Base-by-base conservation (phyloP, 2,329 filamentous ascomycete genomes). In the Grosmannia clavigera region DNA sequence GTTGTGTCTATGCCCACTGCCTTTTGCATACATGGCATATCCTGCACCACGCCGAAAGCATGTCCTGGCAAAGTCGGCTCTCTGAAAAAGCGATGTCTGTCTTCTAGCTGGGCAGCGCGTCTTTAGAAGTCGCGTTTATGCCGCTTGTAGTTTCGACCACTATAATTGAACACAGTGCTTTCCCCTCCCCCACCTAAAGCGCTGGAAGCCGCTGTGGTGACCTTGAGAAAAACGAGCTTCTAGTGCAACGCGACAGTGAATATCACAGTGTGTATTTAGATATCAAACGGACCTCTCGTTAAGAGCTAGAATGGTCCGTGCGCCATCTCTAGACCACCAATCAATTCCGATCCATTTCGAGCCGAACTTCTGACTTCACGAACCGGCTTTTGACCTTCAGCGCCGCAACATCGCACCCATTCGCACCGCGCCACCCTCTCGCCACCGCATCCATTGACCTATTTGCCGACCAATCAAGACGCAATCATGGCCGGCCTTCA, bases 401-500 rank as follows among this genome's bases (percentile, higher is more conserved):
- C 19, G 35, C 35, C 12, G 31, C 54, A 43, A 31, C 55, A 7
- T 31, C 52, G 16, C 50, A 35, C 56, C 27, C 48, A 11, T 14
- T 29, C 53, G 50, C 52, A 31, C 10, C 31, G 25, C 38, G 38
- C 29, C 19, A 29, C 25, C 16, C 19, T 40, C 46, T 57, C 50
- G 14, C 19, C 55, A 46, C 56, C 7, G 3, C 25, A 19, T 40
- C 54, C 57, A 57, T 59, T 16, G 54, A 62, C 14, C 4, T 27
- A 57, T 61, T 59, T 50, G 25, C 52, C 38, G 59, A 61, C 59
- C 63, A 27, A 35, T 33, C 51, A 46, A 57, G 59, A 60, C 60
- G 58, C 68, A 70, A 74, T 73, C 64, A 77, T 77, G 75, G 75
- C 65, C 63, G 74, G 73, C 67, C 67, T 75, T 60, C 65, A 74